Evolutionary conservation across 78 protist genomes (phyloP).

Genomic region (Dictyostelium intermedium): DNA sequence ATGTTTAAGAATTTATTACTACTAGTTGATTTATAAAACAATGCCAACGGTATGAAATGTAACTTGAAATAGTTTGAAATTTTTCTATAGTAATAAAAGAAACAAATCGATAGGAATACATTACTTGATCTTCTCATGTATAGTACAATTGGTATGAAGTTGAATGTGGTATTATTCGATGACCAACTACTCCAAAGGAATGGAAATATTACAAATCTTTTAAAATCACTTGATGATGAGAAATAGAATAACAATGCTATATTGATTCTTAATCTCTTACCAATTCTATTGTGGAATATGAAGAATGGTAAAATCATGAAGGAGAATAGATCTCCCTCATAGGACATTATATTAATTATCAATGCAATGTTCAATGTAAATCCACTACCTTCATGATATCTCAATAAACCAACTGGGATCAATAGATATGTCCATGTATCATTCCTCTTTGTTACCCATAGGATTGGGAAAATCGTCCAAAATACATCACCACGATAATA

Average conservation of each 20-base stretch:
- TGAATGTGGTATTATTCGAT: background rate
- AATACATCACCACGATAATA: conserved; percentile 11
- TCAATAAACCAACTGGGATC: background rate
- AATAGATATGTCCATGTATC: background rate
- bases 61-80: background rate
- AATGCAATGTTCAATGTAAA: conserved; percentile 10
- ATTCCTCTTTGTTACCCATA: conserved; percentile 1
- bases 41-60: background rate
- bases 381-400: background rate
- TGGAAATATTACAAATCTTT: conserved; percentile 19
- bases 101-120: background rate
- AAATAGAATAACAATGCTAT: background rate
- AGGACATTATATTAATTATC: background rate
- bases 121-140: background rate
- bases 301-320: conserved; percentile 18
- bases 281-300: background rate
- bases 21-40: background rate
- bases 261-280: background rate
- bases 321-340: background rate
- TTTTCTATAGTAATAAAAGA: conserved; percentile 13
- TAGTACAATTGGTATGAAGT: background rate
- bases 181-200: background rate
- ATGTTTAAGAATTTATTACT: background rate
- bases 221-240: background rate
- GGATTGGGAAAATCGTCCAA: conserved; percentile 16